Conservation (phyloP, 352 stramenopile species). For the Globisporangium paddicum region DNA sequence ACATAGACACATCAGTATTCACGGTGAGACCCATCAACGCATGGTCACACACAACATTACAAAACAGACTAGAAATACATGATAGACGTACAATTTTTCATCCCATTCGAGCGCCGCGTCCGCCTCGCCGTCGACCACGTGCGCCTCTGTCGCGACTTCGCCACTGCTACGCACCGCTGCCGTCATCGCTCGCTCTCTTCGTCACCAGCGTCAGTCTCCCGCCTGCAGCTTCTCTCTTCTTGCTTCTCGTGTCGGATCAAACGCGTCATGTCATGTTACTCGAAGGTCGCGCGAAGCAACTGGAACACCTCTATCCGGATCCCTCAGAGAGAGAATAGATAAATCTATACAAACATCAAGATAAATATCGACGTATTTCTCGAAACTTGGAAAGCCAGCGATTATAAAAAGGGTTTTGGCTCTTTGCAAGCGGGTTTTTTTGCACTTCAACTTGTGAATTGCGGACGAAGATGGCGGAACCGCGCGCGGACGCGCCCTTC, state of each 20-base stretch:
- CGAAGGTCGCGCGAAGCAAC: not conserved
- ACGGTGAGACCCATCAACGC: not conserved
- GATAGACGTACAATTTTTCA: not conserved
- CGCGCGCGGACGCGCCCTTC: not conserved
- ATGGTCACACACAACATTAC: not conserved
- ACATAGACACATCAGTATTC: not conserved
- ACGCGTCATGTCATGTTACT: no score
- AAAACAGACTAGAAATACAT: not conserved
- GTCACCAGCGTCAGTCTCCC: not conserved
- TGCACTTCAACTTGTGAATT: constrained; percentile 1
- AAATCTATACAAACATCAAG: not conserved
- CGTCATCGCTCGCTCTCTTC: not conserved
- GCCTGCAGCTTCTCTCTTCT: not conserved
- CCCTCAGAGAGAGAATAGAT: not conserved
- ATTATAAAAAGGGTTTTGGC: not conserved
- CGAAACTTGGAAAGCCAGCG: not conserved
- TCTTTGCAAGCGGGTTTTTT: no score
- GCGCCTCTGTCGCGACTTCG: not conserved
- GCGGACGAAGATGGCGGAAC: not conserved
- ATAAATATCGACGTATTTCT: not conserved
- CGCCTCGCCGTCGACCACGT: not conserved
- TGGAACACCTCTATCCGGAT: not conserved
- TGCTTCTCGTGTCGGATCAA: no score
- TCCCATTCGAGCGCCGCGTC: not conserved
- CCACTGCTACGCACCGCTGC: not conserved